Base-by-base conservation (phyloP, 1,139 yeast species). In the Lodderomyces elongisporus region DNA sequence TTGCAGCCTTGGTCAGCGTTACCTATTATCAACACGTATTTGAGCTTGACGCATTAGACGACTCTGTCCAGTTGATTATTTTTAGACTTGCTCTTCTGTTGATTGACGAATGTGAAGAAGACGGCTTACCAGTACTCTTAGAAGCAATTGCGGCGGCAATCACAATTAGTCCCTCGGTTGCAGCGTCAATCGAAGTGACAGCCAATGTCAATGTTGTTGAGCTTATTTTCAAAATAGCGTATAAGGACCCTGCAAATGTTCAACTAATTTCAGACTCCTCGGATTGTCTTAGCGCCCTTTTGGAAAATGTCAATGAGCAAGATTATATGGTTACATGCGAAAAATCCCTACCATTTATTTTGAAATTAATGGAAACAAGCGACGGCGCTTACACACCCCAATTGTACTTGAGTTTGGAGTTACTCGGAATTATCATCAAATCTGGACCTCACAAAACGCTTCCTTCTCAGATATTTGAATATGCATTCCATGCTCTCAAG, bases 181-280 rank as follows among this genome's bases (percentile, higher is more conserved):
- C 75, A 0, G 48, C 62, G 1, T 44, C 46, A 13, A 57, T 68
- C 1, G 29, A 31, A 5, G 31, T 57, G 4, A 42, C 27, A 3
- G 39, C 42, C 4, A 50, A 48, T 1, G 40, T 47, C 5, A 50
- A 47, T 17, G 61, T 64, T 2, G 63, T 85, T 14, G 73, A 71
- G 30, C 53, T 85, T 28, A 65, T 87, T 3, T 71, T 85, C 45
- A 59, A 68, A 16, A 70, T 85, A 18, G 80, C 91, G 0, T 74
- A 78, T 37, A 79, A 78, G 44, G 91, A 85, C 47, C 76, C 95
- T 1, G 74, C 89, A 0, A 85, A 87, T 49, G 61, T 84, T 17
- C 85, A 82, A 50, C 63, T 81, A 25, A 69, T 77, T 3, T 72
- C 80, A 14, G 88, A 82, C 31, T 73, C 88, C 1, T 50, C 69